Evolutionary conservation across 495 filamentous ascomycete genomes (phyloP), one percentile per base, ranked within the genome.

Genomic region (Recurvomyces mirabilis): DNA sequence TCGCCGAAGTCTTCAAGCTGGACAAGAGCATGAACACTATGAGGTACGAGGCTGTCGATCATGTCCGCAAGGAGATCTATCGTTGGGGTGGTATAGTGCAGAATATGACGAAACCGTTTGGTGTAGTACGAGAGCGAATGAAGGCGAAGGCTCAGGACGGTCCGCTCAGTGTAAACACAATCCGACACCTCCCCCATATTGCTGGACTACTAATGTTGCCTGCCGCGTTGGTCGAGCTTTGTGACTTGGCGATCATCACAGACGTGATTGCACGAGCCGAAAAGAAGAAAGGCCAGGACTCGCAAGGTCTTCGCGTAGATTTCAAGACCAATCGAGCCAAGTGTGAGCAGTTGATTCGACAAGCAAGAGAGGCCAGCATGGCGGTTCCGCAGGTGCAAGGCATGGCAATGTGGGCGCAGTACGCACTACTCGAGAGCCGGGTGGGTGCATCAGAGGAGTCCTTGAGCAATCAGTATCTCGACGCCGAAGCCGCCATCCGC

Each of bases 71-170:
- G 3, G 30, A 62, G 1, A 62, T 78, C 32, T 56, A 54, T 1
- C 41, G 17, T n/a, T 79, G 74, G 54, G 53, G 62, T 4, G 29
- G 53, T 12, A 42, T 66, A 26, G 71, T 77, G 12, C 51, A 55
- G 31, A 54, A 65, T 47, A 64, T 71, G 35, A 79, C 82, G 59
- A 76, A 82, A 42, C 78, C 78, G 0, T 77, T 77, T 42, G 65
- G 68, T 30, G 65, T 66, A 12, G 73, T 84, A 7, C 65, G 67
- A 15, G 57, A 67, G 40, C 57, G 64, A 13, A 63, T 66, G 5
- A 46, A 41, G 4, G 31, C 39, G 14, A 36, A 65, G 28, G 53
- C 59, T 7, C n/a, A n/a, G n/a, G n/a, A n/a, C n/a, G n/a, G n/a
- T n/a, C n/a, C n/a, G n/a, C n/a, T n/a, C n/a, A n/a, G n/a, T n/a